Evolutionary conservation across 352 stramenopile genomes (phyloP).

Genomic region (Lagenidium sp.): DNA sequence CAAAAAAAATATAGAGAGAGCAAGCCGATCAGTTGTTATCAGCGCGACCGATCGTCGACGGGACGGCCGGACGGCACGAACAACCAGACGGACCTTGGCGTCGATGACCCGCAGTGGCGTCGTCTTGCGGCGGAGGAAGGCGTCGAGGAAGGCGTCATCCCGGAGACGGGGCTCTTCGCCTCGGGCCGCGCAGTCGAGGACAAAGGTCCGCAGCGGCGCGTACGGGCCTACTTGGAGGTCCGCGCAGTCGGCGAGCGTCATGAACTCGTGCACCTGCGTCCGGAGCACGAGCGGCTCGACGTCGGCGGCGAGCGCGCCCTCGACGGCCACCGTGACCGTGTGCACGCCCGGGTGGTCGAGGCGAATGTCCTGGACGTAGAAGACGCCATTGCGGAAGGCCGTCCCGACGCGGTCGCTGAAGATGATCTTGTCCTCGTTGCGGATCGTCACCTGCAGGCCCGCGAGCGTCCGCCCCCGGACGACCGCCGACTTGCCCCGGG

Average conservation of each 20-base stretch:
- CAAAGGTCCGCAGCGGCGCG: conserved; percentile 47
- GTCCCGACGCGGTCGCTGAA: conserved; percentile 45
- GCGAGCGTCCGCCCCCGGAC: conserved; percentile 40
- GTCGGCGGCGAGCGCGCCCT: conserved; percentile 37
- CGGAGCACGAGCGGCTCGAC: conserved; percentile 48
- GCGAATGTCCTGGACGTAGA: conserved; percentile 71
- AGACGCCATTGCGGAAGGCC: conserved; percentile 67
- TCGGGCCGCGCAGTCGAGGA: conserved; percentile 28
- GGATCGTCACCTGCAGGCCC: conserved; percentile 59
- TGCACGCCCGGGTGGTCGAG: conserved; percentile 48
- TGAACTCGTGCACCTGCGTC: conserved; percentile 73
- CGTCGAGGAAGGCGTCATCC: conserved; percentile 49
- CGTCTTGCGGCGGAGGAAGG: conserved; percentile 42
- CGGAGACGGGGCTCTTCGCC: conserved; percentile 37
- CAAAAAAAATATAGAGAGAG: not conserved
- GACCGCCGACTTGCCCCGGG: conserved; percentile 52
- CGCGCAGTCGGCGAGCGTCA: conserved; percentile 59
- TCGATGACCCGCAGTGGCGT: conserved; percentile 60
- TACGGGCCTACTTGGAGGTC: conserved; percentile 42
- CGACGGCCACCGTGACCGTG: conserved; percentile 49
- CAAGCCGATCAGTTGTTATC: not conserved
- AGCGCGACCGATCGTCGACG: too few species aligned
- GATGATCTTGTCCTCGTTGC: conserved; percentile 71
- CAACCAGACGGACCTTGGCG: conserved; percentile 23
- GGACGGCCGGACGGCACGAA: not conserved